Evolutionary conservation across 768 basidiomycete species (phyloP).

Genomic region (Hericium erinaceus): DNA sequence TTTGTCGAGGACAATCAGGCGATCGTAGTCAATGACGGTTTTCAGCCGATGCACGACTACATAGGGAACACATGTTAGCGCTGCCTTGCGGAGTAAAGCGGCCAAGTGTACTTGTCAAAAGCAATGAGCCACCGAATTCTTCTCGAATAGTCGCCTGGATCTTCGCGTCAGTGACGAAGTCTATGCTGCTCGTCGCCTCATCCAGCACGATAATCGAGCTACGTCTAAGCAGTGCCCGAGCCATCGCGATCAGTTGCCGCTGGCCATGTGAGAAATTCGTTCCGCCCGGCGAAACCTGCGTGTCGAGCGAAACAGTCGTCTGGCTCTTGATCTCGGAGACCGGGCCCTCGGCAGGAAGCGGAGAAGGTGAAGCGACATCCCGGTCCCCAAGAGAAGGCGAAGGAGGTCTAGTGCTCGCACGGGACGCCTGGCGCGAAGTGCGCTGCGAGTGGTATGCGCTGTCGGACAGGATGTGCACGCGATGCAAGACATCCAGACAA

Average conservation of each 20-base stretch:
- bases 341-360: neutral
- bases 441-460: slow-evolving; percentile 38
- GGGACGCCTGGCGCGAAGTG: slow-evolving; percentile 40
- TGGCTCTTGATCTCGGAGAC: slow-evolving; percentile 48
- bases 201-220: slow-evolving; percentile 72
- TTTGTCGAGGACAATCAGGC: slow-evolving; percentile 71
- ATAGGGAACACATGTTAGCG: neutral
- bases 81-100: neutral
- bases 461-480: slow-evolving; percentile 68
- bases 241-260: slow-evolving; percentile 81
- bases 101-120: slow-evolving; percentile 18
- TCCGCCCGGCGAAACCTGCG: slow-evolving; percentile 77
- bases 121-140: slow-evolving; percentile 67
- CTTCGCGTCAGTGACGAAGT: slow-evolving; percentile 82
- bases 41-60: slow-evolving; percentile 25
- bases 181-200: slow-evolving; percentile 81
- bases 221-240: slow-evolving; percentile 63
- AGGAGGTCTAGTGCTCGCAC: slow-evolving; percentile 35
- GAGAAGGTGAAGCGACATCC: neutral
- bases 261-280: slow-evolving; percentile 92
- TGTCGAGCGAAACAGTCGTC: slow-evolving; percentile 54
- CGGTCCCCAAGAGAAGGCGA: slow-evolving; percentile 11
- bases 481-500: slow-evolving; percentile 69
- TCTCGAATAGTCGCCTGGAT: slow-evolving; percentile 84
- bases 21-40: slow-evolving; percentile 74